phyloP scores from a whole-genome alignment of 139 green algal species.

The Chlamydomonas sp. region DNA sequence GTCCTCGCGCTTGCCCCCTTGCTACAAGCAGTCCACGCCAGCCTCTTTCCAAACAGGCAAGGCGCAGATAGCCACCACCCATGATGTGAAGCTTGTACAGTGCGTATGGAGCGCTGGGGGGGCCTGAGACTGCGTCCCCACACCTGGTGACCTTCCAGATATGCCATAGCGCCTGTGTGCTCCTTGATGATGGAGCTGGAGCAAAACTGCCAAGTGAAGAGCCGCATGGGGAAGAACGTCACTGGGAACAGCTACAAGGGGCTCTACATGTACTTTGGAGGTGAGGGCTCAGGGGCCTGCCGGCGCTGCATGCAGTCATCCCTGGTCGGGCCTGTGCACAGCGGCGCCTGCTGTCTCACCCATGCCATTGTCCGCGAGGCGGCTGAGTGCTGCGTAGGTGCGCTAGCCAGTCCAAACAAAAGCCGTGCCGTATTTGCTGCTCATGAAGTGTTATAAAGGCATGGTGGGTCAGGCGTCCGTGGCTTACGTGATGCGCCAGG shows the following conservation, averaged over 20 bases:
- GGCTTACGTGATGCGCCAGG: no score
- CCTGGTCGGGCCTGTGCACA: no score
- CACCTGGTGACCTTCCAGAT: not conserved
- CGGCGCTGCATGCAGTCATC: no score
- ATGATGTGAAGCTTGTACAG: not conserved
- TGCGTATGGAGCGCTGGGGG: not conserved
- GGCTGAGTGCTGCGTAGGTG: not conserved
- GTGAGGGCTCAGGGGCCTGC: not conserved
- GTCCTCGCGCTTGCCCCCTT: no score
- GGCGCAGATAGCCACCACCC: no score
- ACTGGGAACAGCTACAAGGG: slow-evolving; percentile 13
- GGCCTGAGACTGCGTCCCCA: no score
- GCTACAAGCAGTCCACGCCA: not conserved
- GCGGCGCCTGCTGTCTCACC: no score
- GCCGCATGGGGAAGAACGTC: not conserved
- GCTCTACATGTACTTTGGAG: slow-evolving; percentile 32
- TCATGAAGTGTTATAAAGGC: no score
- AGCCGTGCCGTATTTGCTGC: no score
- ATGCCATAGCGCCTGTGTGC: not conserved
- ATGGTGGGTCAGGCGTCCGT: no score
- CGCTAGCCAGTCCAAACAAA: not conserved
- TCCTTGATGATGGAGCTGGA: slow-evolving; percentile 23
- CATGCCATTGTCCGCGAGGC: no score
- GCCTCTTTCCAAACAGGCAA: slow-evolving; percentile 25
- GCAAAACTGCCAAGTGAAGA: slow-evolving; percentile 36